Evolutionary conservation across 2,329 filamentous ascomycete genomes (phyloP).

Genomic region (Capronia americana): DNA sequence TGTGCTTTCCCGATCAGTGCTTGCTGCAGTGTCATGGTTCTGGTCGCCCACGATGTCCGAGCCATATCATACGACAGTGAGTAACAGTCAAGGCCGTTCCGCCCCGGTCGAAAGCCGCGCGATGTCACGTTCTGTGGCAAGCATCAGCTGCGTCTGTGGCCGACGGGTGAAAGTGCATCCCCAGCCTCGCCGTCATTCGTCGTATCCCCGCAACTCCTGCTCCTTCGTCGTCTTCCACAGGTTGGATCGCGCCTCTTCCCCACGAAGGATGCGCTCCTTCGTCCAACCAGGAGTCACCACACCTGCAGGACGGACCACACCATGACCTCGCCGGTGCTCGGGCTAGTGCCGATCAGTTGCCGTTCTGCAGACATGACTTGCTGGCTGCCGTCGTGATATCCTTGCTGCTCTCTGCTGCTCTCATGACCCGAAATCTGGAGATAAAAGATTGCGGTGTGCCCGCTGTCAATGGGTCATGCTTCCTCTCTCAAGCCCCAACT

Average conservation of each 20-base stretch:
- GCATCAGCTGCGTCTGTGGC: neutral
- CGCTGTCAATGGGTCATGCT: neutral
- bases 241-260: neutral
- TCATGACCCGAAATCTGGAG: constrained; percentile 21
- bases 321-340: constrained; percentile 3
- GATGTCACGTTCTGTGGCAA: constrained; percentile 27
- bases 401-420: constrained; percentile 9
- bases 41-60: neutral
- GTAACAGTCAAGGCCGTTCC: constrained; percentile 1
- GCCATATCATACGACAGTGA: neutral
- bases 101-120: constrained; percentile 20
- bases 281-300: constrained; percentile 7
- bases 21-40: neutral
- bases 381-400: neutral
- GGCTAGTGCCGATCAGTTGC: constrained; percentile 23
- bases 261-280: neutral
- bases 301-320: constrained; percentile 3
- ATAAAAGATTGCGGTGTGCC: constrained; percentile 20
- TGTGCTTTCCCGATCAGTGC: neutral
- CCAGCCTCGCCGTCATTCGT: constrained; percentile 27
- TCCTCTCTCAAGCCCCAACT: neutral
- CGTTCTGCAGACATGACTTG: neutral
- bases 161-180: neutral
- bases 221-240: neutral
- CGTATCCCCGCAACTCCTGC: constrained; percentile 8